These are phyloP conservation scores for Funneliformis mosseae DNA, from an alignment of 192 early-diverging fungal species.

Conservation along the genomic window DNA sequence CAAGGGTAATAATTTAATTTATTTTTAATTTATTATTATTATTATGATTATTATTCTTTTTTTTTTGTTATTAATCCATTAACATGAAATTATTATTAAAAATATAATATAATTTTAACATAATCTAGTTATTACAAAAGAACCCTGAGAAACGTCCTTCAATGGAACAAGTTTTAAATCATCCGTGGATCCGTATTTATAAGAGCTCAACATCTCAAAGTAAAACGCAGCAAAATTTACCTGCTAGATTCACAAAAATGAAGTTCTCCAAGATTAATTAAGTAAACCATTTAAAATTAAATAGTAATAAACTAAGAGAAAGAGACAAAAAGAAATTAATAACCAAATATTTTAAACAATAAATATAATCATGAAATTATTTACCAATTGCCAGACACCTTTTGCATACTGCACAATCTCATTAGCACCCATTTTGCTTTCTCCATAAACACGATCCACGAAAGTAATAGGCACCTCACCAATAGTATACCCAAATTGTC, in stretches of 20 bases:
- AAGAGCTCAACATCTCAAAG: neutral
- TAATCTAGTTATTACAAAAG: conserved; percentile 69
- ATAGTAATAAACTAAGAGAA: neutral
- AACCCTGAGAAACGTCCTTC: conserved; percentile 70
- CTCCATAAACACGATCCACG: conserved; percentile 97
- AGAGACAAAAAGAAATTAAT: neutral
- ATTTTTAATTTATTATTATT: conserved; percentile 6
- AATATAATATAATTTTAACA: neutral
- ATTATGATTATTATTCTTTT: neutral
- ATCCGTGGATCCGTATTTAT: conserved; percentile 64
- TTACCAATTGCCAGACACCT: conserved; percentile 76
- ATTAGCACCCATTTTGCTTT: conserved; percentile 91
- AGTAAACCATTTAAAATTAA: neutral
- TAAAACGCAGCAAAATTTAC: neutral
- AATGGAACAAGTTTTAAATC: conserved; percentile 72
- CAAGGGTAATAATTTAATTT: conserved; percentile 51
- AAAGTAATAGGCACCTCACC: conserved; percentile 97
- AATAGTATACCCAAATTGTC: conserved; percentile 85
- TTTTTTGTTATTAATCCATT: neutral
- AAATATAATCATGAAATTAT: neutral
- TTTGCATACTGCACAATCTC: conserved; percentile 94
- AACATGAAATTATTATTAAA: neutral
- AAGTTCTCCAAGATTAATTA: neutral
- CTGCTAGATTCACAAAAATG: neutral
- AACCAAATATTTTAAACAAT: neutral